Evolutionary conservation across 495 filamentous ascomycete genomes (phyloP), one percentile per base, ranked within the genome.

Genomic region (Hapsidospora chrysogenum): DNA sequence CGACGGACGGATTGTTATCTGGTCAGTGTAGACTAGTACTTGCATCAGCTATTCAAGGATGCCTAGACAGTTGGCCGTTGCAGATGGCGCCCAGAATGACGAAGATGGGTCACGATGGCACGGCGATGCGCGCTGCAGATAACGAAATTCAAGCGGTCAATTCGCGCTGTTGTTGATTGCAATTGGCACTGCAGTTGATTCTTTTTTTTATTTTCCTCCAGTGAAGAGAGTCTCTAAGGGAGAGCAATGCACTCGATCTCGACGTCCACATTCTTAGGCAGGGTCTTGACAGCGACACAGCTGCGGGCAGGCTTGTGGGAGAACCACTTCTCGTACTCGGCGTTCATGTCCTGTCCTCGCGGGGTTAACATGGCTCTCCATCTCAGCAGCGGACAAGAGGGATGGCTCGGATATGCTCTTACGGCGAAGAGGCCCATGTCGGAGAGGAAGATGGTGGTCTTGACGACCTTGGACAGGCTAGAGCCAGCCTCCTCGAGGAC

Each of bases 231-330:
- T 26, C 7, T 37, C 26, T 47, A 85, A 33, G 61, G 78, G 58
- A 80, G 73, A 52, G 76, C 76, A 59, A 80, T 74, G 56, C 78
- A 82, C 70, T 95, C 87, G 54, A 96, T 93, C 72, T 95, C 87
- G 36, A 94, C 76, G 33, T 76, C 72, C 32, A 85, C 85, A 23
- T 74, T 78, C 72, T 92, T 92, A 35, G 87, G 87, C 43, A 95
- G 65, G 63, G 86, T 73, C 54, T 75, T 73, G 32, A 87, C 87
- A 33, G 84, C 87, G 38, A 96, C 81, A 58, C 87, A 95, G 61
- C 81, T 89, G 31, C 87, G 72, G 19, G 87, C 85, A 13, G 87
- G 87, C 69, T 85, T 89, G 61, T 82, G 77, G 25, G 62, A 60
- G 58, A 94, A 89, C 66, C 74, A 80, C 62, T 81, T 80, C 62